Evolutionary conservation across 306 rosid genomes (phyloP).

Genomic region (Abrus pulchellus): DNA sequence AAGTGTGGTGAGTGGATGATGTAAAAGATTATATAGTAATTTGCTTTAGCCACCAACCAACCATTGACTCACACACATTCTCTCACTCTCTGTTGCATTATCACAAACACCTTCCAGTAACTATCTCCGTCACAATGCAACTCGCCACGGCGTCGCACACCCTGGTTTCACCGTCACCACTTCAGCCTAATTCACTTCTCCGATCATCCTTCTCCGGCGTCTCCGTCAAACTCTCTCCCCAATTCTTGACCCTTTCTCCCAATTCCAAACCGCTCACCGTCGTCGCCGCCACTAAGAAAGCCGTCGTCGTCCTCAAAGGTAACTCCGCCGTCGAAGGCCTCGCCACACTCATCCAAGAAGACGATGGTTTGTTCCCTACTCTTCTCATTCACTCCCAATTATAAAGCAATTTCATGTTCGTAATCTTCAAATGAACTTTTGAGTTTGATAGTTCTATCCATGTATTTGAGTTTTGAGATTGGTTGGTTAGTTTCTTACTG

Average conservation of each 20-base stretch:
- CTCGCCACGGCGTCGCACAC: slow-evolving; percentile 72
- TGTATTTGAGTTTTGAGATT: background rate
- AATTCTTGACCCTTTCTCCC: slow-evolving; percentile 50
- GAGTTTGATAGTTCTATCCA: background rate
- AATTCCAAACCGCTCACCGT: slow-evolving; percentile 61
- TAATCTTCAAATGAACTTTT: background rate
- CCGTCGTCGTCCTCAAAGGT: slow-evolving; percentile 86
- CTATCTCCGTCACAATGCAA: slow-evolving; percentile 49
- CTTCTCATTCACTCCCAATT: background rate
- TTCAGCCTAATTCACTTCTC: slow-evolving; percentile 42
- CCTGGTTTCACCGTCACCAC: slow-evolving; percentile 51
- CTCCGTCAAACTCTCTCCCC: slow-evolving; percentile 59
- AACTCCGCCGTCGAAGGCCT: slow-evolving; percentile 79
- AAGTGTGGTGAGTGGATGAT: background rate
- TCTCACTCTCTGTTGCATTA: slow-evolving; percentile 34
- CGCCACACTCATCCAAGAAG: slow-evolving; percentile 70
- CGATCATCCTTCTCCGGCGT: slow-evolving; percentile 68
- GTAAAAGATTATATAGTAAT: background rate
- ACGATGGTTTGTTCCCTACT: slow-evolving; percentile 54
- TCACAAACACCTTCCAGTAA: slow-evolving; percentile 43
- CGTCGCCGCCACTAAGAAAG: slow-evolving; percentile 74
- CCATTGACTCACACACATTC: slow-evolving; percentile 9
- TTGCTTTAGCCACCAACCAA: background rate
- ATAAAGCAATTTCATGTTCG: background rate
- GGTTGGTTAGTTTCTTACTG: background rate